Base-by-base conservation (phyloP, 2,329 filamentous ascomycete species). In the Xylogone sp. region DNA sequence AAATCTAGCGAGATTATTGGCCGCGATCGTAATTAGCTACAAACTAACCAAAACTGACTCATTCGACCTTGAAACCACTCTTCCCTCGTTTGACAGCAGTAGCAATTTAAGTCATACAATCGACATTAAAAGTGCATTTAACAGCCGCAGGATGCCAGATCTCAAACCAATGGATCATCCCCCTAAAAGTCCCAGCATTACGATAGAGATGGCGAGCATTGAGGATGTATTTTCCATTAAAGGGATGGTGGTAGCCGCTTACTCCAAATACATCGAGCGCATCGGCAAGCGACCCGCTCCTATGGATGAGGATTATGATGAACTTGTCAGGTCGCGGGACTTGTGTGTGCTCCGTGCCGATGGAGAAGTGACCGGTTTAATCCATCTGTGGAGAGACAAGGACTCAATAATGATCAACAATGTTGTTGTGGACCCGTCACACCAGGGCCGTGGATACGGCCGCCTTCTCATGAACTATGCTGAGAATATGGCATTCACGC, bases 211-310 rank as follows among this genome's bases (percentile, higher is more conserved):
- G 6, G 49, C 49, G 16, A 6, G 18, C 47, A n/a, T 62, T 68
- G 69, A 63, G 59, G 56, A 69, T 21, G 51, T 66, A 45, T 62
- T 66, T n/a, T 49, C 52, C 42, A 67, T 69, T 22, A 59, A 63
- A 44, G 27, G 47, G 10, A 67, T 70, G 42, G 61, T 67, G 42
- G 55, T 57, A 10, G 55, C 56, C 18, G 68, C 67, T 29, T 69
- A 69, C 51, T 52, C 61, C 3, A 71, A 67, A 45, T 69, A 68
- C 52, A 62, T 67, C 22, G 56, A 66, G 12, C 66, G 66, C 3
- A 68, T 70, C 46, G 67, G 67, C 3, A 65, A 63, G 43, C 58
- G 59, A 0, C 69, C 69, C 1, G 69, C 68, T 0, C 69, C 69
- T 1, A 71, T 72, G 69, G 59, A 53, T 1, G 55, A 60, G n/a